Base-by-base conservation (phyloP, 768 basidiomycete genomes). In the Pholiota microspora region DNA sequence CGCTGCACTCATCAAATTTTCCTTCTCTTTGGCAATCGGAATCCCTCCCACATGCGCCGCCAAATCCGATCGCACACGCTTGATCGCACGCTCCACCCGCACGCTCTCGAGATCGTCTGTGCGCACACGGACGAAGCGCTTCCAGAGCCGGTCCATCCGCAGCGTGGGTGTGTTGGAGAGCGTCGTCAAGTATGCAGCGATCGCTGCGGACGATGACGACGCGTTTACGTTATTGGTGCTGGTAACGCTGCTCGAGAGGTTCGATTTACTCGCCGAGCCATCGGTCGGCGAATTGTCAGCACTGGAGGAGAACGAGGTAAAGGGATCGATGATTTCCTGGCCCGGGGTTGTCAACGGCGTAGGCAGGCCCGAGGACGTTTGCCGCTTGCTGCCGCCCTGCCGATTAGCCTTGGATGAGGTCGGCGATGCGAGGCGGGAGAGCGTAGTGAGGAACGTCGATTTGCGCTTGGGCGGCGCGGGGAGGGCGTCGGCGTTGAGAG, bases 61-160 rank as follows among this genome's bases (percentile, higher is more conserved):
- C 18, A 92, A 74, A 72, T 95, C 93, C 42, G 89, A 92, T 51
- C 91, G 77, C 16, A 92, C 89, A 25, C 90, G 84, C 73, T 93
- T 92, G 71, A 94, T 89, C 3, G 92, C 88, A 59, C 91, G 79
- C 73, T 94, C 92, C 35, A 89, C 85, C 40, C 92, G 84, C 5
- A 86, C 86, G 61, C 91, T 93, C 73, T 94, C 86, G 48, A 95
- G 71, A 69, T 96, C 94, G 64, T 95, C 93, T 2, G 85, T 88
- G 53, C 93, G 80, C 7, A 94, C 90, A 44, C 85, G 77, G 52
- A 94, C 88, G 62, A 96, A 96, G 13, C 87, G 82, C 64, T 87
- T 89, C 93, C 93, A 96, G 1, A 83, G 75, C 40, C 85, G 80
- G 16, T 84, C 74, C 51, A 80, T 78, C 31, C 89, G 83, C 36